phyloP scores from a whole-genome alignment of 306 rosid species.

The Alnus rubra region DNA sequence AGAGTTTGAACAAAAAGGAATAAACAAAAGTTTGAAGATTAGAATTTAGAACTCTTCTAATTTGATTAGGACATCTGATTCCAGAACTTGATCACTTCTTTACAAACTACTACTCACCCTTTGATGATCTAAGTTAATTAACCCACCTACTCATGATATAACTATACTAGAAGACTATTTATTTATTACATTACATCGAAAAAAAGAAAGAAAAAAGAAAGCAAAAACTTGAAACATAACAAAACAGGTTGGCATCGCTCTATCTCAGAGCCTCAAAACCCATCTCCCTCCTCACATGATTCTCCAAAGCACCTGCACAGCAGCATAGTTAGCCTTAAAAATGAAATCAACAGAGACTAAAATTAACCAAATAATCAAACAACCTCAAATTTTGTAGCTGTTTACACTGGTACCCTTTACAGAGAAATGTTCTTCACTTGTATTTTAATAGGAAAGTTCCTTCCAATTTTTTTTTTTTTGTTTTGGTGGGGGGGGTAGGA shows the following conservation, averaged over 20 bases:
- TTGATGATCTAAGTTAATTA: slow-evolving; percentile 16
- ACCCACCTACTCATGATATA: slow-evolving; percentile 32
- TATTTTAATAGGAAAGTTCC: slow-evolving; percentile 32
- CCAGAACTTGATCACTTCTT: slow-evolving; percentile 32
- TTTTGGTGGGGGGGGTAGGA: slow-evolving; percentile 17
- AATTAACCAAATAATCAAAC: slow-evolving; percentile 26
- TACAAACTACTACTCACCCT: slow-evolving; percentile 46
- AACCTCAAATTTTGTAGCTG: slow-evolving; percentile 1
- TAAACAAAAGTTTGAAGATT: slow-evolving; percentile 43
- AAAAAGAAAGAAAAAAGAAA: slow-evolving; percentile 5
- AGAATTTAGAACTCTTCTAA: slow-evolving; percentile 32
- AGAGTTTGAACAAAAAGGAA: slow-evolving; percentile 5
- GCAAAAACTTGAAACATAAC: slow-evolving; percentile 53
- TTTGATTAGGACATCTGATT: slow-evolving; percentile 42
- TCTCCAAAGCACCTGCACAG: slow-evolving; percentile 68
- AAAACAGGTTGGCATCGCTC: slow-evolving; percentile 44
- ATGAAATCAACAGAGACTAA: slow-evolving; percentile 14
- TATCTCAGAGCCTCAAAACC: slow-evolving; percentile 60
- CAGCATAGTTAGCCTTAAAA: slow-evolving; percentile 44
- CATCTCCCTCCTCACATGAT: slow-evolving; percentile 70
- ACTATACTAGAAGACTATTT: slow-evolving; percentile 38
- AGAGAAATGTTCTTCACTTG: not conserved
- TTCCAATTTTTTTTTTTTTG: not conserved
- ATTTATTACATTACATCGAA: slow-evolving; percentile 43
- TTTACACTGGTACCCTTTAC: not conserved